These are phyloP conservation scores for Lasiodiplodia sp. DNA, from an alignment of 2,329 filamentous ascomycete genomes.

Conservation along the genomic window DNA sequence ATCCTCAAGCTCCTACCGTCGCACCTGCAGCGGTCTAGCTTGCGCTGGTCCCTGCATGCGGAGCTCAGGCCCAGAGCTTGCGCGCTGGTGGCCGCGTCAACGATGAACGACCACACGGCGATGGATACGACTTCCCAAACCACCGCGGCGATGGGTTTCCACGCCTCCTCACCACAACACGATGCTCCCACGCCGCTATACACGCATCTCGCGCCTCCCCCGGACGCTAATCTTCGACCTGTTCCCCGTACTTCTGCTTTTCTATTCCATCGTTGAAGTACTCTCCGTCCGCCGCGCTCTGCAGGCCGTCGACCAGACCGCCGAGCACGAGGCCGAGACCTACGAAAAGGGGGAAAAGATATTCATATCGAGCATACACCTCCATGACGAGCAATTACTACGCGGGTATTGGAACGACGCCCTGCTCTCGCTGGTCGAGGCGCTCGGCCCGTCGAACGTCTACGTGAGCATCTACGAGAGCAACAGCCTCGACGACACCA, in stretches of 20 bases:
- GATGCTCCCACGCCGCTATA: constrained; percentile 26
- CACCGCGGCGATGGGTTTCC: constrained; percentile 16
- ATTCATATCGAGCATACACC: constrained; percentile 74
- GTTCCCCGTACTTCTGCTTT: constrained; percentile 22
- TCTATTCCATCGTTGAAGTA: constrained; percentile 24
- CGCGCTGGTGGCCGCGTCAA: constrained; percentile 24
- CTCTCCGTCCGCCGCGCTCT: constrained; percentile 19
- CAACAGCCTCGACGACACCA: constrained; percentile 73
- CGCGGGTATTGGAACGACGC: constrained; percentile 68
- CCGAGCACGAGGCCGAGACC: constrained; percentile 11
- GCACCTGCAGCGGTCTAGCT: constrained; percentile 1
- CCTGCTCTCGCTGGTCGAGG: constrained; percentile 63
- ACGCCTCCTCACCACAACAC: constrained; percentile 6
- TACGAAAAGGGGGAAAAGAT: constrained; percentile 46
- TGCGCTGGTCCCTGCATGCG: constrained; percentile 1
- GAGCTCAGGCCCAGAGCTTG: constrained; percentile 17
- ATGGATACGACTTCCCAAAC: constrained; percentile 4
- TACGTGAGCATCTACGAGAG: constrained; percentile 73
- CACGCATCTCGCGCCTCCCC: constrained; percentile 27
- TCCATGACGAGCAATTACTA: constrained; percentile 69
- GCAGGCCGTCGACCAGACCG: constrained; percentile 12
- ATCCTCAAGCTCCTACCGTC: background rate
- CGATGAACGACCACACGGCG: constrained; percentile 9
- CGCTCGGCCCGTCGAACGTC: constrained; percentile 69
- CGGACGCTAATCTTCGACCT: constrained; percentile 27